Base-by-base conservation (phyloP, 2,329 filamentous ascomycete species). In the Monosporascus sp. region DNA sequence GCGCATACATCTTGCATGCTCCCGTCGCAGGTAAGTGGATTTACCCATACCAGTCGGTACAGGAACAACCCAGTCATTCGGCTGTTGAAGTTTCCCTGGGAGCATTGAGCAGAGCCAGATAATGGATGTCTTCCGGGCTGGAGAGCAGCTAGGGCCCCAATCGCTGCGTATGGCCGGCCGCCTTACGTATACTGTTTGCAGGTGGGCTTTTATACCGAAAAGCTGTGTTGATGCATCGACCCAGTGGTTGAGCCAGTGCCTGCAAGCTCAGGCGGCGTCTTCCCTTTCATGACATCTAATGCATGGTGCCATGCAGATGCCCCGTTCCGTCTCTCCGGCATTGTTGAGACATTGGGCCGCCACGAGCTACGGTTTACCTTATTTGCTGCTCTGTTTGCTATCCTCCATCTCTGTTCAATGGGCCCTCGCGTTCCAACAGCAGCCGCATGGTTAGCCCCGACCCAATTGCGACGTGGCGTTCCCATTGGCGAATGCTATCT, bases 381-480 rank as follows among this genome's bases (percentile, higher is more conserved):
- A 46, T 26, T 51, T 48, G 57, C 53, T 54, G 53, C 51, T 8
- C 48, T 58, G 53, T 49, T 44, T 51, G 38, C 31, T 28, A 20
- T 58, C 24, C 50, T 55, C 52, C 48, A 55, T 57, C 54, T 57
- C 52, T 55, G 55, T n/a, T 46, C 14, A 46, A 26, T 46, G 43
- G 43, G 17, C 8, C 22, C 20, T 28, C 11, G 17, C 24, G 43
- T 46, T 46, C 43, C 43, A 31, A 22, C 17, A 46, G 14, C 15
- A 22, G 43, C 58, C 58, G 58, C 55, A 54, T 48, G 51, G 54
- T 50, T 54, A 52, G 52, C 47, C 55, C 55, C 55, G 55, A 59
- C 56, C 51, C 48, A 52, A 49, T 55, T 60, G 57, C 70, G 67
- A 73, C 70, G 70, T 74, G 72, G 71, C 69, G 66, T 70, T 66